Evolutionary conservation across 257 asterid genomes (phyloP).

Genomic region (Cinchona pubescens): DNA sequence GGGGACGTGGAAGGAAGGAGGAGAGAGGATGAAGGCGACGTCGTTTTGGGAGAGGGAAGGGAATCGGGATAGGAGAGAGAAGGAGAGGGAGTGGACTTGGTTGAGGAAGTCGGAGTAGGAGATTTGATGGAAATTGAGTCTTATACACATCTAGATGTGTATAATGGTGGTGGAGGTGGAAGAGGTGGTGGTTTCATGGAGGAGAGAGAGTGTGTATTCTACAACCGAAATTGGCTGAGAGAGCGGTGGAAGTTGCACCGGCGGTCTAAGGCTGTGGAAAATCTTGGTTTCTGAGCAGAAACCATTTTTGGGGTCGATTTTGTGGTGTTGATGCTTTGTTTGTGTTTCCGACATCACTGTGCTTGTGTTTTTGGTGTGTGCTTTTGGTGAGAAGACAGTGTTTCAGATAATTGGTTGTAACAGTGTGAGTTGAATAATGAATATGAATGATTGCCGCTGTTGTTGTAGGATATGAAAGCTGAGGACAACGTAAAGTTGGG

Average conservation of each 20-base stretch:
- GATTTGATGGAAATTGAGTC: conserved; percentile 52
- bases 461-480: background rate
- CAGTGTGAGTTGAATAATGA: too few species aligned
- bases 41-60: conserved; percentile 54
- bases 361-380: background rate
- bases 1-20: conserved; percentile 68
- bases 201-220: conserved; percentile 53
- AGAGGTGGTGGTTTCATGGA: conserved; percentile 39
- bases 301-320: conserved; percentile 48
- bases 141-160: too few species aligned
- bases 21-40: conserved; percentile 72
- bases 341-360: conserved; percentile 37
- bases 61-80: conserved; percentile 35
- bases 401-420: too few species aligned
- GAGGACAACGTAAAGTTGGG: too few species aligned
- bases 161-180: conserved; percentile 40
- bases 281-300: conserved; percentile 47
- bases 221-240: conserved; percentile 55
- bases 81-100: conserved; percentile 52
- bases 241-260: conserved; percentile 55
- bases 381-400: background rate
- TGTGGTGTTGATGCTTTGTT: background rate
- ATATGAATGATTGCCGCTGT: too few species aligned
- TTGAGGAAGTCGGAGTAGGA: conserved; percentile 52
- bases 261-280: conserved; percentile 56